Evolutionary conservation across 495 filamentous ascomycete genomes (phyloP), one percentile per base, ranked within the genome.

Genomic region (Penicillium canariense): DNA sequence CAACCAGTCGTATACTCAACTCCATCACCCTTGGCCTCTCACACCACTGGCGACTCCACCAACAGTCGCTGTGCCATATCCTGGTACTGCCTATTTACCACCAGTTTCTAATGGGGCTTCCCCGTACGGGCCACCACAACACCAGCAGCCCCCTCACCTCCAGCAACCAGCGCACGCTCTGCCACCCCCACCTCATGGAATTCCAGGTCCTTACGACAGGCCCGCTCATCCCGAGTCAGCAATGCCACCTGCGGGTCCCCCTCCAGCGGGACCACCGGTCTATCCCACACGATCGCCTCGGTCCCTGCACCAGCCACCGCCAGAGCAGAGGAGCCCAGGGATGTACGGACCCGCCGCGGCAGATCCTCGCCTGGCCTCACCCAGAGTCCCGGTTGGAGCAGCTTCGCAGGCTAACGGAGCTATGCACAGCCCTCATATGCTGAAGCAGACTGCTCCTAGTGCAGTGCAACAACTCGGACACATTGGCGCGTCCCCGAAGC

Each of bases 21-120:
- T 26, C 75, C 78, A 26, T 85, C 43, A 85, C 54, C 72, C 66
- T 22, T 90, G 86, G 86, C 81, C 87, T 5, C 84, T 83, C n/a
- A 86, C 83, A 5, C 83, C 86, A 6, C 49, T 78, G 42, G 69
- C 68, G 8, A 78, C 76, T 20, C 77, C 75, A 11, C 71, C 75
- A 0, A 68, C 65, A 4, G 66, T 69, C n/a, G 45, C 72, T 3
- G 60, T 72, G 15, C 72, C 71, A 32, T 75, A 76, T 50, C 46
- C 28, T 11, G 60, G 66, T 22, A 53, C 68, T 25, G 49, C 68
- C 15, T 74, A 72, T 59, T 54, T 77, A 1, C 74, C 73, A 10
- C 69, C 71, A 4, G 64, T 75, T 1, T 48, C 54, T n/a, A 67
- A 67, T 54, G 70, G 69, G 3, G 54, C 54, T 22, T 63, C 62